phyloP scores from a whole-genome alignment of 192 early-diverging fungal genomes.

The Oehlia diaphana region DNA sequence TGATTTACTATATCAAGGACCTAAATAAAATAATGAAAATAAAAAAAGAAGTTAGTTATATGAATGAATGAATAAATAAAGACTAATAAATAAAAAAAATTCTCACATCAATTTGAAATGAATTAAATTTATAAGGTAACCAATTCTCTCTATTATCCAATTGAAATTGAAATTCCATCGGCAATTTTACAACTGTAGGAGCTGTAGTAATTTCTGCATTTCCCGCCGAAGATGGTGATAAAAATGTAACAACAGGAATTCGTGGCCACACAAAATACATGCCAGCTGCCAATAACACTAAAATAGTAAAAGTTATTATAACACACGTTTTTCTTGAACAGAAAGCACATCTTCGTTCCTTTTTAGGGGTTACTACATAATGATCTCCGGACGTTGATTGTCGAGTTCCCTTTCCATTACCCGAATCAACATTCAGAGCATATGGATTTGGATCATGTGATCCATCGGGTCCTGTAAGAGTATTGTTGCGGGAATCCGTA shows the following conservation, averaged over 20 bases:
- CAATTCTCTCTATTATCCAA: constrained; percentile 19
- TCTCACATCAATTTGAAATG: not conserved
- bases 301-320: constrained; percentile 8
- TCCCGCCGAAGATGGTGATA: no score
- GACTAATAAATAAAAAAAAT: not conserved
- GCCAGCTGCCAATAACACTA: not conserved
- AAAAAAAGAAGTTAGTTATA: not conserved
- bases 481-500: not conserved
- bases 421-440: not conserved
- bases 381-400: not conserved
- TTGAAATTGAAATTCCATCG: not conserved
- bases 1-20: not conserved
- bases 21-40: not conserved
- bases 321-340: constrained; percentile 28
- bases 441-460: not conserved
- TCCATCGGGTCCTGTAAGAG: not conserved
- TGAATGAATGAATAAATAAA: not conserved
- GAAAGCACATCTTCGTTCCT: constrained; percentile 2
- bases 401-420: not conserved
- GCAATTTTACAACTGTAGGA: not conserved
- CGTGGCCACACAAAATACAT: constrained; percentile 23
- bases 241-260: not conserved
- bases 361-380: not conserved
- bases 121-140: constrained; percentile 6
- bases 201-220: not conserved